A percentile compares a stretch with the other conserved stretches of the same genome.
phyloP scores from a whole-genome alignment of 2,329 filamentous ascomycete genomes.

The Fonsecaea monophora region DNA sequence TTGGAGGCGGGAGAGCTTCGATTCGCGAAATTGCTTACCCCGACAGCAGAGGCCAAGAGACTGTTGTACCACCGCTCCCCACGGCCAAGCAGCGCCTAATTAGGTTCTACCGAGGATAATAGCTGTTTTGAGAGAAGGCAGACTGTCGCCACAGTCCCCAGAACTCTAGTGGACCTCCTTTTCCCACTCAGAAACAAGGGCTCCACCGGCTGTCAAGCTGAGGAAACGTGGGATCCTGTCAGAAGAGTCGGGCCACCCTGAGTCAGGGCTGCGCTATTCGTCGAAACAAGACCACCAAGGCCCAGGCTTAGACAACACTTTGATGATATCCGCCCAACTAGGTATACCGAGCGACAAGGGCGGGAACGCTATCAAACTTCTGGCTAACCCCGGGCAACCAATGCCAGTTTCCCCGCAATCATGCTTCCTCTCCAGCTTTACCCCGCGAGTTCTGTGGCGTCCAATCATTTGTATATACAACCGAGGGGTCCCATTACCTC shows the following conservation, averaged over 20 bases:
- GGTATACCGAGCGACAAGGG: background rate
- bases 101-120: slow-evolving; percentile 1
- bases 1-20: background rate
- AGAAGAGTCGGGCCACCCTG: background rate
- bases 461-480: background rate
- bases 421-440: slow-evolving; percentile 3
- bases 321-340: background rate
- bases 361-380: background rate
- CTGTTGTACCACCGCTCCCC: background rate
- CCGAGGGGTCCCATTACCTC: slow-evolving; percentile 9
- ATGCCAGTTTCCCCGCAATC: slow-evolving; percentile 1
- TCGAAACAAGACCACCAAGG: background rate
- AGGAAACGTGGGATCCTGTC: background rate
- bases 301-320: background rate
- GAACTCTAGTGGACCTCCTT: background rate
- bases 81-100: background rate
- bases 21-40: background rate
- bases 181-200: background rate
- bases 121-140: background rate
- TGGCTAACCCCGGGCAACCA: background rate
- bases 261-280: background rate
- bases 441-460: slow-evolving; percentile 6
- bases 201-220: background rate
- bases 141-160: background rate
- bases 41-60: background rate